Evolutionary conservation across 2,329 filamentous ascomycete genomes (phyloP), one percentile per base, ranked within the genome.

Genomic region (Aureobasidium namibiae): DNA sequence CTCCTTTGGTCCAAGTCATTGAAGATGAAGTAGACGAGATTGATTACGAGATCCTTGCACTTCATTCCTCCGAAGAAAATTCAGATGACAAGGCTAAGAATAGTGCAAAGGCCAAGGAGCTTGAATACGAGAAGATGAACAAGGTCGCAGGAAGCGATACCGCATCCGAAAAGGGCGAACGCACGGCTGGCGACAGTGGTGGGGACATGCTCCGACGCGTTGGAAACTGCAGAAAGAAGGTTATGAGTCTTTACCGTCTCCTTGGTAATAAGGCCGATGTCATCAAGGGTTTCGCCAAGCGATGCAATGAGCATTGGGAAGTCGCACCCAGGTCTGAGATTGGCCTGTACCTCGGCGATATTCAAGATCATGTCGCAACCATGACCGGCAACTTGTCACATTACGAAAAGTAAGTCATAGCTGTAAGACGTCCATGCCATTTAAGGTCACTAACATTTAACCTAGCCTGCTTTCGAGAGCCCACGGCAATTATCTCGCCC

Each of bases 251-350:
- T 48, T 97, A 96, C 71, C 84, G 94, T 53, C 78, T 99, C 45
- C 78, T 99, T 18, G 94, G 94, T 59, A 97, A 95, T 74, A 99
- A 99, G 75, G 94, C 94, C 52, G 94, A 99, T 72, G 94, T 99
- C 61, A 97, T 99, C 79, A 97, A 97, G 76, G 94, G 94, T 1
- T 99, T 99, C 68, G 94, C 94, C 5, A 99, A 99, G 76, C 83
- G 94, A 14, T 99, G 94, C 76, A 99, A 96, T 69, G 92, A 99
- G 77, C 88, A 95, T 64, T 99, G 92, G 91, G 89, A 96, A 67
- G 89, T 99, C 61, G 92, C 94, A 6, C 94, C 94, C 11, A 83
- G 92, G 63, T 94, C 89, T 34, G 94, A 99, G 71, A 97, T 99
- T 70, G 94, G 94, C n/a, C 76, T 99, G 56, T 99, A 97, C 74